These are phyloP conservation scores for Schizopora paradoxa DNA, from an alignment of 1,284 basidiomycete species.

Conservation along the genomic window DNA sequence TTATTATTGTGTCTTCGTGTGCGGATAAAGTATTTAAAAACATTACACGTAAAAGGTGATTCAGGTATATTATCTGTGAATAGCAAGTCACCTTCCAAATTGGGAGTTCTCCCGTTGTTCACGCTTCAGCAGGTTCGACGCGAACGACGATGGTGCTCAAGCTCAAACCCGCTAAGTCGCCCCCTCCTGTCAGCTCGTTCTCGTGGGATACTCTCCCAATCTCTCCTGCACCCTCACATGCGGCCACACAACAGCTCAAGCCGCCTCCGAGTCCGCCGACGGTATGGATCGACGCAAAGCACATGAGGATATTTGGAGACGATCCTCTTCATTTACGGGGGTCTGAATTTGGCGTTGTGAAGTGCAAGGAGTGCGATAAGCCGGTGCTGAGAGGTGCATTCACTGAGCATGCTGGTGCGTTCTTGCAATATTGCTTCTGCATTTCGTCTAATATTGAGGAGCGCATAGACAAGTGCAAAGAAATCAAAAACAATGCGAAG, in stretches of 20 bases:
- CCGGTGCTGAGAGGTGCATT: conserved; percentile 72
- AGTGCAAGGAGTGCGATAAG: conserved; percentile 75
- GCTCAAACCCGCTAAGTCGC: conserved; percentile 42
- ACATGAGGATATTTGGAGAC: conserved; percentile 84
- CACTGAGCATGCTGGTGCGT: conserved; percentile 68
- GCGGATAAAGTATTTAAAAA: no score
- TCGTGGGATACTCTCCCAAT: conserved; percentile 49
- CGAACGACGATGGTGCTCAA: conserved; percentile 48
- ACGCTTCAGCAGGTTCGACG: no score
- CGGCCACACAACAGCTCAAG: conserved; percentile 68
- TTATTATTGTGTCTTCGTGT: no score
- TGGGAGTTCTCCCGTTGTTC: no score
- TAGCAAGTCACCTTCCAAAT: no score
- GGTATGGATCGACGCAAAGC: conserved; percentile 74
- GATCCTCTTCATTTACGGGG: conserved; percentile 63
- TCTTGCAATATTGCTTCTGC: neutral
- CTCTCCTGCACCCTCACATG: conserved; percentile 40
- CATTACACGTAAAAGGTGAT: no score
- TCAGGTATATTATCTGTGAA: no score
- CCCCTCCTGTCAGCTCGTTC: conserved; percentile 40
- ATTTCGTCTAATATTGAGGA: neutral
- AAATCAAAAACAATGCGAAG: conserved; percentile 40
- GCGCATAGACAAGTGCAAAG: conserved; percentile 27
- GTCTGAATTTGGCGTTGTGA: conserved; percentile 66
- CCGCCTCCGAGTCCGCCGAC: conserved; percentile 59